Conservation (phyloP, 2,329 filamentous ascomycete genomes). For the Cladosporium sp. region DNA sequence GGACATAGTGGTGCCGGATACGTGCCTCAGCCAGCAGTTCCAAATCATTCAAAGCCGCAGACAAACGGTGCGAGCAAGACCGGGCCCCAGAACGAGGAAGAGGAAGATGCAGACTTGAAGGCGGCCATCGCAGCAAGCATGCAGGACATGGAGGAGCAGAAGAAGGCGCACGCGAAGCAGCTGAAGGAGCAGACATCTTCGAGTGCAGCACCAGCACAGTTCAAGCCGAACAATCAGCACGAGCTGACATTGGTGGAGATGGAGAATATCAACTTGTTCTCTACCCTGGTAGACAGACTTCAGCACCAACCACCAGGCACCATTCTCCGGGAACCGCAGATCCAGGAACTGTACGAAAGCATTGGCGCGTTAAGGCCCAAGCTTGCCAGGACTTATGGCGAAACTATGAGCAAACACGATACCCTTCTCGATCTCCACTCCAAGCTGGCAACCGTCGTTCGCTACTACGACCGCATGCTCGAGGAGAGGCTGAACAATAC, state of each 20-base stretch:
- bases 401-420: conserved; percentile 99
- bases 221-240: conserved; percentile 83
- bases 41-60: conserved; percentile 23
- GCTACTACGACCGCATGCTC: conserved; percentile 97
- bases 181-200: conserved; percentile 66
- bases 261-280: conserved; percentile 95
- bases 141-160: conserved; percentile 97
- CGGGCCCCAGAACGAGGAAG: conserved; percentile 52
- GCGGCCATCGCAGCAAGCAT: conserved; percentile 93
- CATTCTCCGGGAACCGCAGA: conserved; percentile 93
- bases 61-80: conserved; percentile 9
- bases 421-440: conserved; percentile 90
- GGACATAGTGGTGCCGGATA: conserved; percentile 67
- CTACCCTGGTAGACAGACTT: conserved; percentile 87
- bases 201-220: conserved; percentile 44
- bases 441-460: conserved; percentile 91
- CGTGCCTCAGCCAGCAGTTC: conserved; percentile 52
- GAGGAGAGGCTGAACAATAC: conserved; percentile 92
- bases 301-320: conserved; percentile 95
- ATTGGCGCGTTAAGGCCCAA: conserved; percentile 93
- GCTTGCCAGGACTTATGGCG: conserved; percentile 89
- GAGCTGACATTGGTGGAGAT: conserved; percentile 91
- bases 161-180: conserved; percentile 79
- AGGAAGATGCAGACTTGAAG: conserved; percentile 89
- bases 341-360: conserved; percentile 96